Base-by-base conservation (phyloP, 768 basidiomycete genomes). In the Kwoniella newhampshirensis region DNA sequence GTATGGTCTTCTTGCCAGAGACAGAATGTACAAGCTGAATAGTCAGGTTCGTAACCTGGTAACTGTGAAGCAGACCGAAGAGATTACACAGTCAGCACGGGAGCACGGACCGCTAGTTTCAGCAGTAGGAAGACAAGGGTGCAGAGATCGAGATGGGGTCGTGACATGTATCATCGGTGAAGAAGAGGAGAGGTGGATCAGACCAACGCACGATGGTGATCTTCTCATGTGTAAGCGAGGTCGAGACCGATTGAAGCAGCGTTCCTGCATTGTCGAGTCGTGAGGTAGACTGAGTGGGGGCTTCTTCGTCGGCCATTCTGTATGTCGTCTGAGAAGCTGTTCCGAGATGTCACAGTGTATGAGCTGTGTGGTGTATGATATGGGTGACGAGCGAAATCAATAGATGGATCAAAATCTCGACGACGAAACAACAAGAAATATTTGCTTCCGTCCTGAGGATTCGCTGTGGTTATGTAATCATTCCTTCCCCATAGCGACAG, bases 1-100 rank as follows among this genome's bases (percentile, higher is more conserved):
- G 94, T 98, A 77, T 99, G 94, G 1, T 90, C 87, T 79, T 99
- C 96, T 70, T 97, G 87, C 72, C 86, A 81, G 43, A 98, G 87
- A 73, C 88, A 89, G 78, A 86, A 99, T 1, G 94, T 97, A 5
- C 88, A 92, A 5, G 88, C 85, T 17, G 89, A 88, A 63, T 92
- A 80, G 72, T 93, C 89, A 0, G 86, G 79, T 37, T 85, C 79
- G 18, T 89, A 87, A 52, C 90, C 89, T 64, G 86, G 86, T 77
- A 98, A 82, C 93, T 97, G 66, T 43, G 35, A 1, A 21, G 26
- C 20, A 27, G 51, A 47, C 2, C 45, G 32, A 12, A 4, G 18
- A 9, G 25, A 30, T 43, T 20, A 37, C 11, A 9, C n/a, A n/a
- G 36, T 11, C 9, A 11, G n/a, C 11, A 11, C 36, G 11, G n/a